phyloP scores from a whole-genome alignment of 352 stramenopile species.

The Pythium myriotylum region DNA sequence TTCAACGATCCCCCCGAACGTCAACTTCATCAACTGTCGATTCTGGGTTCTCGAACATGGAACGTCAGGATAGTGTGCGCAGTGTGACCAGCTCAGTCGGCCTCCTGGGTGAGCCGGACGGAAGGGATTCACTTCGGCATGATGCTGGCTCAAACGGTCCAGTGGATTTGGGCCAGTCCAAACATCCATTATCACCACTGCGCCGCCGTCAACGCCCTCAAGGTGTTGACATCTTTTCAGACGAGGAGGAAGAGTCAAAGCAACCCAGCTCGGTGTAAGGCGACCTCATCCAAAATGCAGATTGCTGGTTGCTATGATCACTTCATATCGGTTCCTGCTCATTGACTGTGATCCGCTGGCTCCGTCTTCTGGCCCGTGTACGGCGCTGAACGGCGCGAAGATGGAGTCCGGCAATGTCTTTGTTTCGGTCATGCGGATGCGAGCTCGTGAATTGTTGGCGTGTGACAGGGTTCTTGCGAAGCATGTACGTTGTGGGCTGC shows the following conservation, averaged over 20 bases:
- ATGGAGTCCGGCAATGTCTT: slow-evolving; percentile 65
- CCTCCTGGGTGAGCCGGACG: slow-evolving; percentile 15
- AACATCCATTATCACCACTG: slow-evolving; percentile 42
- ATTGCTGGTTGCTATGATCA: background rate
- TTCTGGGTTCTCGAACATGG: slow-evolving; percentile 1
- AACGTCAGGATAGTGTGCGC: slow-evolving; percentile 41
- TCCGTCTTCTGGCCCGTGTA: slow-evolving; percentile 39
- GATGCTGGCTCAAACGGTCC: background rate
- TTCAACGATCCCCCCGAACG: slow-evolving; percentile 57
- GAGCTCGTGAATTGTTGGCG: slow-evolving; percentile 2
- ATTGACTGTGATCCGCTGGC: slow-evolving; percentile 34
- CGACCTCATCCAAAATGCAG: slow-evolving; percentile 1
- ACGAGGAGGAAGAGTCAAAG: slow-evolving; percentile 29
- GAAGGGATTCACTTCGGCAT: slow-evolving; percentile 1
- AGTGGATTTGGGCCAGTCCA: slow-evolving; percentile 13
- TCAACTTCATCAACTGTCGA: background rate
- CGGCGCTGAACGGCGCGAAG: slow-evolving; percentile 57
- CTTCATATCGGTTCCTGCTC: slow-evolving; percentile 30
- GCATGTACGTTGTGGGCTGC: background rate
- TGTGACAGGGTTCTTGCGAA: background rate
- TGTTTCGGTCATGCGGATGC: slow-evolving; percentile 52
- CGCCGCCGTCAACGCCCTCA: slow-evolving; percentile 33
- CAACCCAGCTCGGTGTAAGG: slow-evolving; percentile 36
- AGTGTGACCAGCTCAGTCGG: slow-evolving; percentile 44
- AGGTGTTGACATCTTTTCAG: slow-evolving; percentile 23